phyloP scores from a whole-genome alignment of 352 stramenopile genomes.

The Halophytophthora polymorphica region DNA sequence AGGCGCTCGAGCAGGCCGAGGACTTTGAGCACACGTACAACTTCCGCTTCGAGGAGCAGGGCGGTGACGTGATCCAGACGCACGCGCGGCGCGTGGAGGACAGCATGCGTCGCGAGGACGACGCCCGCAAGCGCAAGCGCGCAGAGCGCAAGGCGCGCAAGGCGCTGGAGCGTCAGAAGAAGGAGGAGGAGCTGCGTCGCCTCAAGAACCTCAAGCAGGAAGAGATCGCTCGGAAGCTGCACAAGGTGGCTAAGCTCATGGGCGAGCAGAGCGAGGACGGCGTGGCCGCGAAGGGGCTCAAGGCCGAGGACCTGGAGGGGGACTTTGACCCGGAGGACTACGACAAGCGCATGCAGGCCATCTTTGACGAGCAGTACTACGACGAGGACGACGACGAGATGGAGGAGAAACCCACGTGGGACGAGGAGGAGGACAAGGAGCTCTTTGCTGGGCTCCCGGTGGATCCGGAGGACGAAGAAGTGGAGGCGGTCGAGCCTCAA shows the following conservation, averaged over 20 bases:
- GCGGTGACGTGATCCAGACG: slow-evolving; percentile 79
- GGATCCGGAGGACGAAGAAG: slow-evolving; percentile 63
- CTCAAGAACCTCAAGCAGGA: slow-evolving; percentile 98
- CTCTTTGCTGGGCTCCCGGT: slow-evolving; percentile 72
- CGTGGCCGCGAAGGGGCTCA: slow-evolving; percentile 40
- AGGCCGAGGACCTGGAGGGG: slow-evolving; percentile 85
- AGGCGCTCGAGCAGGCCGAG: slow-evolving; percentile 93
- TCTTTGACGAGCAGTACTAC: slow-evolving; percentile 99
- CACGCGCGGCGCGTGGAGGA: slow-evolving; percentile 83
- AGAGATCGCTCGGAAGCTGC: slow-evolving; percentile 93
- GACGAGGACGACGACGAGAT: slow-evolving; percentile 71
- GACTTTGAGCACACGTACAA: slow-evolving; percentile 99
- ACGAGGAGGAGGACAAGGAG: slow-evolving; percentile 82
- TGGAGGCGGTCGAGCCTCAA: slow-evolving; percentile 25
- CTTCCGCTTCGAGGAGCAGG: slow-evolving; percentile 98
- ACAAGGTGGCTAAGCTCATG: slow-evolving; percentile 89
- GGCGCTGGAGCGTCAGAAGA: slow-evolving; percentile 93
- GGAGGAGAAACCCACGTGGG: slow-evolving; percentile 70
- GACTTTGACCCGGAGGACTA: slow-evolving; percentile 97
- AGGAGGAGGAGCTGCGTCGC: slow-evolving; percentile 95
- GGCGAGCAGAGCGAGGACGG: slow-evolving; percentile 47
- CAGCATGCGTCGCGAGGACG: slow-evolving; percentile 94
- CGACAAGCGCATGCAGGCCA: slow-evolving; percentile 94
- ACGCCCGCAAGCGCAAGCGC: slow-evolving; percentile 94
- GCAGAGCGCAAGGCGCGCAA: slow-evolving; percentile 93